Evolutionary conservation across 345 rosid genomes (phyloP).

Genomic region (Pistacia integerrima): DNA sequence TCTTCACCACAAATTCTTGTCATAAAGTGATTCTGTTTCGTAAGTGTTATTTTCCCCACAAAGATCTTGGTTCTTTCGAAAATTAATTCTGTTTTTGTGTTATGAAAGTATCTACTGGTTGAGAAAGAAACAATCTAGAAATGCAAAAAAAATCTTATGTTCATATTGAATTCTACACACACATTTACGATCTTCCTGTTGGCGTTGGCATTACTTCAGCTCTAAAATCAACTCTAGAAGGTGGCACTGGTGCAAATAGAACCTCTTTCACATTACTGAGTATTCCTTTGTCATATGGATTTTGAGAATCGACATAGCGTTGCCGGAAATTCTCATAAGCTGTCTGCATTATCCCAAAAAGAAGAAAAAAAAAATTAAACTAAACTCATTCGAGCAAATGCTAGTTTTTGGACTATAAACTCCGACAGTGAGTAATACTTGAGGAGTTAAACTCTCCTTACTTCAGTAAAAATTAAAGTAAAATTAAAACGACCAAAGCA

Average conservation of each 20-base stretch:
- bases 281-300: slow-evolving; percentile 36
- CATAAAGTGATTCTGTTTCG: not conserved
- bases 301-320: slow-evolving; percentile 20
- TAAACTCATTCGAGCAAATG: not conserved
- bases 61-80: not conserved
- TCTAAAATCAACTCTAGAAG: slow-evolving; percentile 40
- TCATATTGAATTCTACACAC: no score
- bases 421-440: not conserved
- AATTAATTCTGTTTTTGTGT: no score
- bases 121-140: not conserved
- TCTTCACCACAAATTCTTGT: no score
- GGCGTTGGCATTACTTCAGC: slow-evolving; percentile 25
- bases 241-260: slow-evolving; percentile 24
- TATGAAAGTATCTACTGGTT: not conserved
- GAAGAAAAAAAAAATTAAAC: not conserved
- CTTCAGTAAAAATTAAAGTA: not conserved
- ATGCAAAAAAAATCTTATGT: no score
- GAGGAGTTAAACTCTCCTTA: no score
- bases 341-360: slow-evolving; percentile 26
- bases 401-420: not conserved
- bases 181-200: not conserved
- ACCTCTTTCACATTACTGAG: slow-evolving; percentile 27
- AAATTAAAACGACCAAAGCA: not conserved
- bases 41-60: not conserved
- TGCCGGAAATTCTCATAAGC: slow-evolving; percentile 38